Conservation (phyloP, 768 basidiomycete genomes). For the Leccinum rimulosum region DNA sequence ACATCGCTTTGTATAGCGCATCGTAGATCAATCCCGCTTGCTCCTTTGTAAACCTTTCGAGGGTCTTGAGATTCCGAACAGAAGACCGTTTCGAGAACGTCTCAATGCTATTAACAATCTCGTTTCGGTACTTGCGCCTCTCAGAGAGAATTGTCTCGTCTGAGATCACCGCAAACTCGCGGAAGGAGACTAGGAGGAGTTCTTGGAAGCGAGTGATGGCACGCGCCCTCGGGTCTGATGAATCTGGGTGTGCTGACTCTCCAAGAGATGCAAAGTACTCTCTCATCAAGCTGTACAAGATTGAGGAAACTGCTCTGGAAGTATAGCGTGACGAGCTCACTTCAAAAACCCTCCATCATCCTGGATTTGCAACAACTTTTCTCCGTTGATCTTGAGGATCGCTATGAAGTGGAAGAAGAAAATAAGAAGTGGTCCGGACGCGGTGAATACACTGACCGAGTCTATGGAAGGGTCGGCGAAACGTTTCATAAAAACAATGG, state of each 20-base stretch:
- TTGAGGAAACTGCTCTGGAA: not conserved
- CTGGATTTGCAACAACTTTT: slow-evolving; percentile 85
- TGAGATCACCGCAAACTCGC: slow-evolving; percentile 94
- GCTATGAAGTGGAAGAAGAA: slow-evolving; percentile 46
- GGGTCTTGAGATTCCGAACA: slow-evolving; percentile 77
- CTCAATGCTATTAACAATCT: slow-evolving; percentile 92
- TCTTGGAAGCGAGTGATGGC: slow-evolving; percentile 98
- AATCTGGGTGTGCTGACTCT: slow-evolving; percentile 89
- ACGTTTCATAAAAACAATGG: not conserved
- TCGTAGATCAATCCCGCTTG: slow-evolving; percentile 91
- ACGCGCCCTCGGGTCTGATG: slow-evolving; percentile 82
- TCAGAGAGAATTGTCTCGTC: slow-evolving; percentile 91
- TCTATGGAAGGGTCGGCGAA: slow-evolving; percentile 33
- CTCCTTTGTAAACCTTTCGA: slow-evolving; percentile 83
- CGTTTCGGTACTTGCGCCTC: slow-evolving; percentile 79
- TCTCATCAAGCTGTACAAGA: slow-evolving; percentile 73
- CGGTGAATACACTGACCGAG: slow-evolving; percentile 45
- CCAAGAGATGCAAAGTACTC: slow-evolving; percentile 93
- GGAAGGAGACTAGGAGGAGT: slow-evolving; percentile 92
- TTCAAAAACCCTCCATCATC: slow-evolving; percentile 97
- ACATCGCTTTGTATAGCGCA: slow-evolving; percentile 83
- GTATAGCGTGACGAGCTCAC: slow-evolving; percentile 41
- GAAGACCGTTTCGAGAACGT: slow-evolving; percentile 91
- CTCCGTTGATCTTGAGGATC: slow-evolving; percentile 96
- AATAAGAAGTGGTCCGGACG: slow-evolving; percentile 9